A percentile compares a stretch with the other conserved stretches of the same genome.
Conservation (phyloP, 805 yeast genomes). For the Vanderwaltozyma polyspora region DNA sequence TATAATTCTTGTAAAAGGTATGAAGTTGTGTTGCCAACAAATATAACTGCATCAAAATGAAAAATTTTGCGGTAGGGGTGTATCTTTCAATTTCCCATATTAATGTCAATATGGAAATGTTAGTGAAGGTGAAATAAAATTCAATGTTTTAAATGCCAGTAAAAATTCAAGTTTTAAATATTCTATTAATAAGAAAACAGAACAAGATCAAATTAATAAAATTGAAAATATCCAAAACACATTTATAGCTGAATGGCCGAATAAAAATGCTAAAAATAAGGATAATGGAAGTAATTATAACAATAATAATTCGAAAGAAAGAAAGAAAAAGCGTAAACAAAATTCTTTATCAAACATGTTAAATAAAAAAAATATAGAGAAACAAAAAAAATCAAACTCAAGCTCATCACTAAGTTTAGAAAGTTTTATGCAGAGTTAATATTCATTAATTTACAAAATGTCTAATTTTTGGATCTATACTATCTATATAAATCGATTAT, state of each 20-base stretch:
- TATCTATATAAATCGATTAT: too few species aligned
- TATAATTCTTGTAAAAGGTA: slow-evolving; percentile 21
- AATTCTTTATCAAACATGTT: slow-evolving; percentile 34
- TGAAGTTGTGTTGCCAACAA: slow-evolving; percentile 17
- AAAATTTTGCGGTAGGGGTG: slow-evolving; percentile 25
- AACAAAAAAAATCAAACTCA: slow-evolving; percentile 23
- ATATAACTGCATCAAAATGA: slow-evolving; percentile 10
- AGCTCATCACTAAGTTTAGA: slow-evolving; percentile 36
- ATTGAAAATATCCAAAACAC: not conserved
- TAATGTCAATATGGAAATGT: slow-evolving; percentile 17
- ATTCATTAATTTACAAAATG: too few species aligned
- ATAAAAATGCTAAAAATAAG: slow-evolving; percentile 2
- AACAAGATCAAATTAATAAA: not conserved
- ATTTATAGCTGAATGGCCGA: slow-evolving; percentile 23
- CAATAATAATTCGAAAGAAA: slow-evolving; percentile 25
- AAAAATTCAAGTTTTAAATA: slow-evolving; percentile 10
- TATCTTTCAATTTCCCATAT: slow-evolving; percentile 22
- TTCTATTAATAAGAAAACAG: not conserved
- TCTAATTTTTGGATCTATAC: too few species aligned
- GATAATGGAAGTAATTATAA: slow-evolving; percentile 2
- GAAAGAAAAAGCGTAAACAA: slow-evolving; percentile 38
- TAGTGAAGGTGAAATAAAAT: slow-evolving; percentile 10
- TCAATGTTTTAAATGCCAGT: slow-evolving; percentile 24
- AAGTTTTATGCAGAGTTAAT: slow-evolving; percentile 34
- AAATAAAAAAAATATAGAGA: slow-evolving; percentile 31